Percentiles rank a stretch among this genome's conserved stretches.
Evolutionary conservation across 2,329 filamentous ascomycete species (phyloP).

Genomic region (Celoporthe dispersa): DNA sequence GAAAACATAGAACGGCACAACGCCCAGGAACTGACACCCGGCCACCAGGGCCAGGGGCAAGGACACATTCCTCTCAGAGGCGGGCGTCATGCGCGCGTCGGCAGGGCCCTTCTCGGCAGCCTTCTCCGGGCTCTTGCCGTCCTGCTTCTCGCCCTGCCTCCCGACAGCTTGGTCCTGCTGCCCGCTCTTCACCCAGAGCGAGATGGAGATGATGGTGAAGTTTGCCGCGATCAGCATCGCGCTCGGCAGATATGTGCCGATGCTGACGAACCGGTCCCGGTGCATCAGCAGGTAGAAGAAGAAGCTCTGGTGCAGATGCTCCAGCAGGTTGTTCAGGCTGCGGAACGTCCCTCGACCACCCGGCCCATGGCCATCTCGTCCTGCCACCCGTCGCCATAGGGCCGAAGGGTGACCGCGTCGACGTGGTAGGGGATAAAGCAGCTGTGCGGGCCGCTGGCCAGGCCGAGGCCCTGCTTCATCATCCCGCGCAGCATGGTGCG

Average conservation of each 20-base stretch:
- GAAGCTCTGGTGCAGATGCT: constrained; percentile 98
- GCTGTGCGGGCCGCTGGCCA: constrained; percentile 89
- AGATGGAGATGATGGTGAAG: constrained; percentile 94
- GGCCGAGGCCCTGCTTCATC: constrained; percentile 87
- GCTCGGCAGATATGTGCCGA: constrained; percentile 94
- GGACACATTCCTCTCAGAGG: constrained; percentile 68
- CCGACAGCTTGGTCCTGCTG: constrained; percentile 40
- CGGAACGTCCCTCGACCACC: constrained; percentile 86
- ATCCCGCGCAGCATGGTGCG: constrained; percentile 91
- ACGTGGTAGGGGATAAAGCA: constrained; percentile 98
- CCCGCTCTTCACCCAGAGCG: constrained; percentile 90
- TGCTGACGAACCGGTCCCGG: constrained; percentile 91
- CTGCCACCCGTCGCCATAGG: constrained; percentile 90
- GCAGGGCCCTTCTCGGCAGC: constrained; percentile 39
- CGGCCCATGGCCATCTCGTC: constrained; percentile 96
- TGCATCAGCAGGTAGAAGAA: constrained; percentile 98
- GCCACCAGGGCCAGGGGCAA: constrained; percentile 76
- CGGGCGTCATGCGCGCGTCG: constrained; percentile 27
- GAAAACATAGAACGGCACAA: constrained; percentile 84
- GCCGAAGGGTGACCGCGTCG: constrained; percentile 91
- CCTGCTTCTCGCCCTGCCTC: constrained; percentile 33
- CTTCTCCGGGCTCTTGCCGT: constrained; percentile 34
- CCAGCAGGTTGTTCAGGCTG: constrained; percentile 93
- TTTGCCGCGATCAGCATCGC: constrained; percentile 97
- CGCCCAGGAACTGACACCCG: constrained; percentile 73